These are phyloP conservation scores for Cyberlindnera veronae DNA, from an alignment of 805 yeast species.

Conservation along the genomic window DNA sequence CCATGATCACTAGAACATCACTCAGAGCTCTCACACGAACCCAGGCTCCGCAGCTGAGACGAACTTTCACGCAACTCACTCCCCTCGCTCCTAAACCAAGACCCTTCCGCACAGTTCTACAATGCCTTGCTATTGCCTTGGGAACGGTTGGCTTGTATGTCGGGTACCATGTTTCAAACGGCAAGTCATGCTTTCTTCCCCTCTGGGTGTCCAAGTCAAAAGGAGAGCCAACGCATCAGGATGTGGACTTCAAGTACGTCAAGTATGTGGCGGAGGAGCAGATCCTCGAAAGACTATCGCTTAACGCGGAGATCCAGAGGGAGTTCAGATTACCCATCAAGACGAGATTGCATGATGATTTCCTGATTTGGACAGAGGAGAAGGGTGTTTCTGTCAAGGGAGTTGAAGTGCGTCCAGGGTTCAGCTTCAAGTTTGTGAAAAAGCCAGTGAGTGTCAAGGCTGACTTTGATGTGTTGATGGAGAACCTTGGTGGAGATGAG, in stretches of 20 bases:
- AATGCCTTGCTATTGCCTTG: conserved; percentile 11
- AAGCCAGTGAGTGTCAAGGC: conserved; percentile 20
- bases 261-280: conserved; percentile 23
- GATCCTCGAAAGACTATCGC: conserved; percentile 23
- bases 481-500: conserved; percentile 24
- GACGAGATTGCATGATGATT: conserved; percentile 16
- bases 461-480: conserved; percentile 17
- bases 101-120: conserved; percentile 12
- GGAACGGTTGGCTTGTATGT: conserved; percentile 20
- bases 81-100: conserved; percentile 9
- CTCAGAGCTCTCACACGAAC: not conserved
- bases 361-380: conserved; percentile 26
- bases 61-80: conserved; percentile 4
- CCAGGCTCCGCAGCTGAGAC: not conserved
- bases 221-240: conserved; percentile 10
- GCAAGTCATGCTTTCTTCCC: conserved; percentile 22
- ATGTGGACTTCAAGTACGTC: conserved; percentile 20
- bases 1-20: not conserved
- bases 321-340: conserved; percentile 23
- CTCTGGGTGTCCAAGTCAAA: conserved; percentile 20
- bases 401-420: conserved; percentile 22
- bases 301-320: conserved; percentile 17
- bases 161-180: conserved; percentile 17
- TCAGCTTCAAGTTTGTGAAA: conserved; percentile 13
- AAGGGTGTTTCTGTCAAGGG: conserved; percentile 22